Evolutionary conservation across 805 yeast genomes (phyloP), one percentile per base, ranked within the genome.

Genomic region (Trichomonascus vanleenenianus): DNA sequence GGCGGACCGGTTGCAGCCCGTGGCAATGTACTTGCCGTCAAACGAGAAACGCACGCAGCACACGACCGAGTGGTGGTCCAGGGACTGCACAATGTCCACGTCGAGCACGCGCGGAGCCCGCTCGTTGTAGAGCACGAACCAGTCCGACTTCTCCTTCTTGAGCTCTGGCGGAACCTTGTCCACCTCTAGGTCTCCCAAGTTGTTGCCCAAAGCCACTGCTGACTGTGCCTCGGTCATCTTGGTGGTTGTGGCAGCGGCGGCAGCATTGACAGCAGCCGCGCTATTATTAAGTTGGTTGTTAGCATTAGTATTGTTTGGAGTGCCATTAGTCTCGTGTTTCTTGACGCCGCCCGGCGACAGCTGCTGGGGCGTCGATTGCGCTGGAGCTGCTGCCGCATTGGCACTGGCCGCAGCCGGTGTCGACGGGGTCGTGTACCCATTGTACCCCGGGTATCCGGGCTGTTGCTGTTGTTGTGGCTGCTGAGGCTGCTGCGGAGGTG

Each of bases 1-100:
- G 2, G 97, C 93, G 37, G 94, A 78, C 62, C 88, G 86, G 70
- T 91, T 93, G 71, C 97, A 89, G 41, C 98, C 98, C 12, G 97
- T 91, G 20, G 97, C 98, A 55, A 91, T 73, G 61, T 78, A 85
- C 67, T 85, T 83, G 51, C 97, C 97, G 63, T 87, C 95, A 53
- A 79, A 79, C 48, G 89, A 81, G 71, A 93, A 91, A 50, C 95
- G 76, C 48, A 91, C 97, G 66, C 97, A 91, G 71, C 97, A 93
- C 42, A 91, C 97, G 39, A 91, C 97, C 1, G 95, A 84, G 12
- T 88, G 76, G 69, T 93, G 97, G 61, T 85, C 95, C 56, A 91
- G 76, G 11, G 96, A 83, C 61, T 85, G 93, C 55, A 88, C 85
- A 51, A 91, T 73, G 42, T 88, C 93, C 42, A 91, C 89, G 60